Evolutionary conservation across 208 protist species (phyloP).

Genomic region (Wallacemonas sp.): DNA sequence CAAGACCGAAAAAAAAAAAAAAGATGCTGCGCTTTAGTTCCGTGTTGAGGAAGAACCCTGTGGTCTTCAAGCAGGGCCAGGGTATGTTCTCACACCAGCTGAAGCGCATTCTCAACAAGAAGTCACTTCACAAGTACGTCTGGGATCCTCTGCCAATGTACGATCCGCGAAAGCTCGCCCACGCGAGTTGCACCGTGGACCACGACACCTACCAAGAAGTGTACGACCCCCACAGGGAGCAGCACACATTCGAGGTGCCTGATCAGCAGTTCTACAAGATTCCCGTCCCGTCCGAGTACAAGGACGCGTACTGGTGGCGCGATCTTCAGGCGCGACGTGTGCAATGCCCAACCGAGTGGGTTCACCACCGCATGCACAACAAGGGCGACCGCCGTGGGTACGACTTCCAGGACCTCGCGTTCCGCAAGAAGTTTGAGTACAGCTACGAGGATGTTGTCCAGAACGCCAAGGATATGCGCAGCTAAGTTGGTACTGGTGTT

Average conservation of each 20-base stretch:
- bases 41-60: conserved; percentile 75
- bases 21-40: conserved; percentile 58
- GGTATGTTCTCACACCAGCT: conserved; percentile 92
- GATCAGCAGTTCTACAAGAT: conserved; percentile 84
- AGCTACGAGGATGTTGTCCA: conserved; percentile 75
- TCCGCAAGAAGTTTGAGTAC: conserved; percentile 90
- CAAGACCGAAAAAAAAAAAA: conserved; percentile 17
- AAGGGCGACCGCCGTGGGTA: conserved; percentile 64
- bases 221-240: conserved; percentile 80
- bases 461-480: conserved; percentile 89
- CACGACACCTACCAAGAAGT: conserved; percentile 83
- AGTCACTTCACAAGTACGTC: conserved; percentile 84
- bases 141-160: conserved; percentile 93
- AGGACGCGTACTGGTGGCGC: conserved; percentile 93
- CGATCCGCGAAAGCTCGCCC: conserved; percentile 82
- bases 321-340: conserved; percentile 88
- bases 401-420: conserved; percentile 89
- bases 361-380: conserved; percentile 83
- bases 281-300: conserved; percentile 83
- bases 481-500: conserved; percentile 28
- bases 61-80: conserved; percentile 90
- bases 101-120: conserved; percentile 91
- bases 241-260: conserved; percentile 71
- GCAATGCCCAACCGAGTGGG: conserved; percentile 90
- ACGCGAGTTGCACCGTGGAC: conserved; percentile 77